Evolutionary conservation across 2,329 filamentous ascomycete species (phyloP).

Genomic region (Ophiocordyceps sinensis): DNA sequence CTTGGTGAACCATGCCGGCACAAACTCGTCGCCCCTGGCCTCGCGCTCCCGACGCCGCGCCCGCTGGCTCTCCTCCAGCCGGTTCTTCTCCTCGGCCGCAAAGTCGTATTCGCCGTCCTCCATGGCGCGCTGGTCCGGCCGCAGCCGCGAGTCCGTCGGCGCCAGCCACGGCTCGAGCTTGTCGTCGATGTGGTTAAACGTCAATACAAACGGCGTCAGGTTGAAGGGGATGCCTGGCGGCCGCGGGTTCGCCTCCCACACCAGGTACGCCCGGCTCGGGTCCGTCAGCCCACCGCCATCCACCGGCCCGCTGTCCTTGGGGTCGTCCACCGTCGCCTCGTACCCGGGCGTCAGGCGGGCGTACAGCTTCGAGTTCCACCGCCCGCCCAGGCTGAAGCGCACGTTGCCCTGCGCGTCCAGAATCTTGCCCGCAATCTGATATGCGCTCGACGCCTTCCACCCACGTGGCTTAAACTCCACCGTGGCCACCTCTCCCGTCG

Average conservation of each 20-base stretch:
- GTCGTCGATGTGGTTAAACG: slow-evolving; percentile 86
- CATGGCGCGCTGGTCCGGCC: slow-evolving; percentile 95
- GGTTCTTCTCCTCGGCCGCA: slow-evolving; percentile 84
- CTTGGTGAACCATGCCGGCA: slow-evolving; percentile 73
- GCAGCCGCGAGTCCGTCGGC: slow-evolving; percentile 83
- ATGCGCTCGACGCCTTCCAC: slow-evolving; percentile 89
- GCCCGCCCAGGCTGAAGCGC: slow-evolving; percentile 77
- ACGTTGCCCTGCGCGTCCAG: slow-evolving; percentile 66
- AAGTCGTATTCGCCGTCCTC: slow-evolving; percentile 96
- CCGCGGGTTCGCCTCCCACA: slow-evolving; percentile 80
- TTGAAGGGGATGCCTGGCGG: slow-evolving; percentile 89
- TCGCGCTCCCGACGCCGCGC: slow-evolving; percentile 61
- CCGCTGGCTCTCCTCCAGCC: slow-evolving; percentile 84
- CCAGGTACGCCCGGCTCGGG: slow-evolving; percentile 66
- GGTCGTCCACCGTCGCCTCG: slow-evolving; percentile 55
- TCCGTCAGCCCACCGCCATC: slow-evolving; percentile 40
- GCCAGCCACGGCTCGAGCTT: slow-evolving; percentile 62
- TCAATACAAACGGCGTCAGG: slow-evolving; percentile 87
- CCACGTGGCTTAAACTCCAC: slow-evolving; percentile 91
- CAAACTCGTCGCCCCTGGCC: slow-evolving; percentile 64
- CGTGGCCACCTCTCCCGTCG: slow-evolving; percentile 76
- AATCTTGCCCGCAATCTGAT: slow-evolving; percentile 76
- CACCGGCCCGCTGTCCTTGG: slow-evolving; percentile 23
- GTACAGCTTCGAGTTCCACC: slow-evolving; percentile 97
- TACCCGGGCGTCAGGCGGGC: slow-evolving; percentile 85